A percentile compares a stretch with the other conserved stretches of the same genome.
These are phyloP conservation scores for Mallotus repandus DNA, from an alignment of 441 rosid genomes.

Conservation along the genomic window DNA sequence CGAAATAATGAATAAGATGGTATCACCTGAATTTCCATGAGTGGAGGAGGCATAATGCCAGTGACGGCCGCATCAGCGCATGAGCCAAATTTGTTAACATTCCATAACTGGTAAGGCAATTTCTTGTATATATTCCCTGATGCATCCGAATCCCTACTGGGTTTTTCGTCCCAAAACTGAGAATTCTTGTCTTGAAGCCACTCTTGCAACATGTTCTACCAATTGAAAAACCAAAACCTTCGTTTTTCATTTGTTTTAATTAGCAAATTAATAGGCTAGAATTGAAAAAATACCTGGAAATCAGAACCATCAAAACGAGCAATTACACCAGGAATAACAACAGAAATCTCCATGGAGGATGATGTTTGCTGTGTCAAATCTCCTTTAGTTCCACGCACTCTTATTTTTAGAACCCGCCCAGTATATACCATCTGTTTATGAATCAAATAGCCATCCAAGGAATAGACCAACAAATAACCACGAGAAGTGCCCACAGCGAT, in stretches of 20 bases:
- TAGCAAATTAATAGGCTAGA: background rate
- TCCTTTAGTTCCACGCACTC: slow-evolving; percentile 69
- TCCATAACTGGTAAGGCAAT: slow-evolving; percentile 85
- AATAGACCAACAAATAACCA: slow-evolving; percentile 72
- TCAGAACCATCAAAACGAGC: slow-evolving; percentile 87
- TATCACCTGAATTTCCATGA: slow-evolving; percentile 81
- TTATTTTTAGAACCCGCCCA: slow-evolving; percentile 59
- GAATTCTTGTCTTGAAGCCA: slow-evolving; percentile 60
- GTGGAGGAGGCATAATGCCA: slow-evolving; percentile 90
- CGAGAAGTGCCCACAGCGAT: slow-evolving; percentile 76
- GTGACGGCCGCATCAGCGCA: slow-evolving; percentile 87
- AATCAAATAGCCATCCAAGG: slow-evolving; percentile 62
- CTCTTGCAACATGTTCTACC: slow-evolving; percentile 61
- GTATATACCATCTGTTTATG: slow-evolving; percentile 79
- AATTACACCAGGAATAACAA: slow-evolving; percentile 71
- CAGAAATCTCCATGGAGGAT: slow-evolving; percentile 63
- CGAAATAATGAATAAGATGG: background rate
- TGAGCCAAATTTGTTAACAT: slow-evolving; percentile 70
- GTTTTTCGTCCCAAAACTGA: slow-evolving; percentile 76
- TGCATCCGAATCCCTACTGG: slow-evolving; percentile 39
- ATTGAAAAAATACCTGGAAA: slow-evolving; percentile 44
- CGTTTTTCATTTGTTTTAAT: background rate
- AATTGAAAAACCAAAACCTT: background rate
- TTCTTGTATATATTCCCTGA: slow-evolving; percentile 38
- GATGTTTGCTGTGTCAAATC: slow-evolving; percentile 50